These are phyloP conservation scores for Zasmidium citrigriseum DNA, from an alignment of 2,329 filamentous ascomycete genomes.

Conservation along the genomic window DNA sequence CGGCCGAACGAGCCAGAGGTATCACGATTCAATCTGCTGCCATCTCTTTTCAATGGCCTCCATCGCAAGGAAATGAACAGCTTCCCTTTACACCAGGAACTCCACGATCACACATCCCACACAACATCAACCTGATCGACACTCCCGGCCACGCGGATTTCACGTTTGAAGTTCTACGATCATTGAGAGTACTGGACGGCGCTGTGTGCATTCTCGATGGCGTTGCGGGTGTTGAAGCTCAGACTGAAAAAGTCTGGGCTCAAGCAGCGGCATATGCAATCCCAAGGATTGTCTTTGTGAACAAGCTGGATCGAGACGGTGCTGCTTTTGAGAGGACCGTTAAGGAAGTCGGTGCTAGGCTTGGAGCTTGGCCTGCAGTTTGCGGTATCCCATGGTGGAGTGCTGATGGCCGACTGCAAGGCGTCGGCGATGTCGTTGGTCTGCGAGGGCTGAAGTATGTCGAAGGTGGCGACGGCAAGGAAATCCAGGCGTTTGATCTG, in stretches of 20 bases:
- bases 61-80: conserved; percentile 37
- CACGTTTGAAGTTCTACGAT: conserved; percentile 92
- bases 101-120: conserved; percentile 55
- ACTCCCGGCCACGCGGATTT: conserved; percentile 97
- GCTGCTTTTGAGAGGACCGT: conserved; percentile 82
- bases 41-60: conserved; percentile 93
- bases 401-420: conserved; percentile 71
- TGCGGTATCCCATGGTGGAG: conserved; percentile 95
- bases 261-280: conserved; percentile 86
- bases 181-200: conserved; percentile 82
- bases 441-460: conserved; percentile 75
- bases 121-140: conserved; percentile 89
- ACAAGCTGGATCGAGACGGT: conserved; percentile 82
- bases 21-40: conserved; percentile 98
- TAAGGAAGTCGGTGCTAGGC: conserved; percentile 76
- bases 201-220: conserved; percentile 92
- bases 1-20: conserved; percentile 84
- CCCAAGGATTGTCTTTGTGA: conserved; percentile 78
- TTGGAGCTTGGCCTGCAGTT: conserved; percentile 83
- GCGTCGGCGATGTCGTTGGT: conserved; percentile 81
- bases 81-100: conserved; percentile 18
- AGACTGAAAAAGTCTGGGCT: conserved; percentile 94
- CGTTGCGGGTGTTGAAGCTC: conserved; percentile 91
- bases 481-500: conserved; percentile 52
- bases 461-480: conserved; percentile 64